Evolutionary conservation across 148 eudicot genomes (phyloP).

Genomic region (Cornus suecica): DNA sequence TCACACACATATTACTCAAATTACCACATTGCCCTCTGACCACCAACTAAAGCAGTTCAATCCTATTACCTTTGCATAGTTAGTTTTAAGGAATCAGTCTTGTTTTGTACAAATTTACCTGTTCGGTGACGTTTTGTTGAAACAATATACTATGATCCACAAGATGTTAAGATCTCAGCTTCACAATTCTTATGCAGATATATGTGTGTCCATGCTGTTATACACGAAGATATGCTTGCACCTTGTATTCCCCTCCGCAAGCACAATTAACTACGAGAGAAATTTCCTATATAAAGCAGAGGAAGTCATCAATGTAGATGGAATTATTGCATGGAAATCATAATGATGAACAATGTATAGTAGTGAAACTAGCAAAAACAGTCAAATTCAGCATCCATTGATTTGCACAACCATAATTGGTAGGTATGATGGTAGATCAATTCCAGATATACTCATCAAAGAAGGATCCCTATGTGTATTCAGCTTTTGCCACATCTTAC

Average conservation of each 20-base stretch:
- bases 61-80: slow-evolving; percentile 7
- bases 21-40: background rate
- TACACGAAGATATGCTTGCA: slow-evolving; percentile 31
- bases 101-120: slow-evolving; percentile 11
- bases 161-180: slow-evolving; percentile 2
- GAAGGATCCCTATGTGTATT: background rate
- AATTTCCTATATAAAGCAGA: slow-evolving; percentile 47
- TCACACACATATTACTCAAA: background rate
- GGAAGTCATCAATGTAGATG: too few relatives aligned
- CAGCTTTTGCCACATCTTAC: background rate
- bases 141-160: slow-evolving; percentile 5
- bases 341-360: background rate
- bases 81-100: slow-evolving; percentile 2
- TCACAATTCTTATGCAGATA: background rate
- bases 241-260: slow-evolving; percentile 75
- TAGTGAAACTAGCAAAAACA: background rate
- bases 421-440: background rate
- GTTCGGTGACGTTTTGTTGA: slow-evolving; percentile 5
- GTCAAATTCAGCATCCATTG: background rate
- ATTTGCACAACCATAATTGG: background rate
- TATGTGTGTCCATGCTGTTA: slow-evolving; percentile 8
- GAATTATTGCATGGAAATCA: slow-evolving; percentile 7
- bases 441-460: background rate
- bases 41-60: slow-evolving; percentile 2
- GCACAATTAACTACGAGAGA: slow-evolving; percentile 54